Conservation (phyloP, 1,284 basidiomycete genomes). For the Cutaneotrichosporon cutaneum region DNA sequence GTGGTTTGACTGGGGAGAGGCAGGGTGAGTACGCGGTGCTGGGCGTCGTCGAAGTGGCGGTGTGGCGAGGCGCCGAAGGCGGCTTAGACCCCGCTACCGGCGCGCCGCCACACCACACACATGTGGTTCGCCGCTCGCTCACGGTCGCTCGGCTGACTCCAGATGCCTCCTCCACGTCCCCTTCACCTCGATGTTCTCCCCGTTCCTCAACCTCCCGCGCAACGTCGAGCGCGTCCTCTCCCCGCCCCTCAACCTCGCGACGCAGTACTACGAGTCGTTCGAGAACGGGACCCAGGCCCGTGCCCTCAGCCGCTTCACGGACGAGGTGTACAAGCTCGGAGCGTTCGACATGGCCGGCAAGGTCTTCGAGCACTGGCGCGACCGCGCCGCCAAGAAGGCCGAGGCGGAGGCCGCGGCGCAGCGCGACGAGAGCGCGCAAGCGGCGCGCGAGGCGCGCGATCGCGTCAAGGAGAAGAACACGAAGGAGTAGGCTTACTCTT, state of each 20-base stretch:
- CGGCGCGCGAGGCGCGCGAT: not conserved
- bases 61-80: no score
- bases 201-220: slow-evolving; percentile 30
- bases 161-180: slow-evolving; percentile 44
- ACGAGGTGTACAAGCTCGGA: slow-evolving; percentile 29
- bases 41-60: no score
- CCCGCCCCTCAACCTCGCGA: slow-evolving; percentile 35
- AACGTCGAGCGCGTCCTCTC: slow-evolving; percentile 27
- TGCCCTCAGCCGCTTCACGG: slow-evolving; percentile 8
- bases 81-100: no score
- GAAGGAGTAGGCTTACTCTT: not conserved
- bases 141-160: slow-evolving; percentile 7
- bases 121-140: no score
- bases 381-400: not conserved
- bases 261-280: slow-evolving; percentile 31
- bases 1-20: slow-evolving; percentile 43
- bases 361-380: slow-evolving; percentile 15
- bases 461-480: slow-evolving; percentile 23
- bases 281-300: slow-evolving; percentile 37
- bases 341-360: slow-evolving; percentile 33
- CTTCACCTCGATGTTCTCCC: slow-evolving; percentile 37
- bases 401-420: slow-evolving; percentile 12
- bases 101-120: no score
- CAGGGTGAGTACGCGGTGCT: slow-evolving; percentile 47
- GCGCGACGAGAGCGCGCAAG: slow-evolving; percentile 12